phyloP scores from a whole-genome alignment of 805 yeast species.

The Clavispora fructus region DNA sequence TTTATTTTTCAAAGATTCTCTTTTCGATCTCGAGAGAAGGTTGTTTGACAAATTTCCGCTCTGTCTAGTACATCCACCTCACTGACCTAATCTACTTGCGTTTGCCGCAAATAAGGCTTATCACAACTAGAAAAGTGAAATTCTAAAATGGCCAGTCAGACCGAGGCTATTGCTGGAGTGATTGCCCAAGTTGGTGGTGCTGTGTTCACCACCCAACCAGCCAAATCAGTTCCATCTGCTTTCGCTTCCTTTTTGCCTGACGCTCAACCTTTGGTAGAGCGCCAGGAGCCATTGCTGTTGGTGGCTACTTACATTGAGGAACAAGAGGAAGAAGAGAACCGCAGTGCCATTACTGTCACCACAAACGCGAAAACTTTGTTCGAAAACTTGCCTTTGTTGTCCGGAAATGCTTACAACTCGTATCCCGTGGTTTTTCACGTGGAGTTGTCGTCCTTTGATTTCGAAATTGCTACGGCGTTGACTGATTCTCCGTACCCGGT shows the following conservation, averaged over 20 bases:
- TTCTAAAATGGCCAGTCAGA: conserved; percentile 2
- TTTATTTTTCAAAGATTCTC: not conserved
- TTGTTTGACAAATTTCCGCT: not conserved
- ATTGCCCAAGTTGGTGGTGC: conserved; percentile 22
- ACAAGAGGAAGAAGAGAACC: conserved; percentile 5
- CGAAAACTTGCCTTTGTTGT: conserved; percentile 55
- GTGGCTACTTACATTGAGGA: conserved; percentile 30
- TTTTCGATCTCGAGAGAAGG: not conserved
- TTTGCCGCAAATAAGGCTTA: not conserved
- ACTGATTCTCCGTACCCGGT: conserved; percentile 64
- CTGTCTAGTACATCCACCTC: not conserved
- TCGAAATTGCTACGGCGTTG: conserved; percentile 61
- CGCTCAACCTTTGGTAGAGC: conserved; percentile 28
- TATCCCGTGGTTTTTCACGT: conserved; percentile 56
- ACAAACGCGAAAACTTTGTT: conserved; percentile 52
- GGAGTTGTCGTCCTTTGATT: conserved; percentile 56
- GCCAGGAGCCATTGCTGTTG: conserved; percentile 51
- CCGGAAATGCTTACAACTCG: conserved; percentile 29
- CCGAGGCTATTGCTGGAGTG: conserved; percentile 18
- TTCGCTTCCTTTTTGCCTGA: conserved; percentile 22
- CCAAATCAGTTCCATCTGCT: conserved; percentile 36
- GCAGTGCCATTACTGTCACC: conserved; percentile 39
- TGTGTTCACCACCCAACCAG: conserved; percentile 43
- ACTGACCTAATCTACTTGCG: not conserved
- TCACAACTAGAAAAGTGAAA: not conserved